phyloP scores from a whole-genome alignment of 257 asterid genomes.

The Plantago major region DNA sequence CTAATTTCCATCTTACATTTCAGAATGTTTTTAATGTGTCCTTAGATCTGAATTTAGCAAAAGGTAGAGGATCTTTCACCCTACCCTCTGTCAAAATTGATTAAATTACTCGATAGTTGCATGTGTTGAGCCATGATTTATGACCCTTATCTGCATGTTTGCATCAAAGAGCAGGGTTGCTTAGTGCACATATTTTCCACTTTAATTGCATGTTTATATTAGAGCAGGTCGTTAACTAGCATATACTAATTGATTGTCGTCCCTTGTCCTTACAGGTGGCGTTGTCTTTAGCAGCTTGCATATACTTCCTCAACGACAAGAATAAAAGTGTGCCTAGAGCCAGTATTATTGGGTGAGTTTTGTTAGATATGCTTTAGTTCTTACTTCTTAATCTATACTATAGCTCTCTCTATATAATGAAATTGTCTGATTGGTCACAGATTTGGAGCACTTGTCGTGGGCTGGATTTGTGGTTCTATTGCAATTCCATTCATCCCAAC shows the following conservation, averaged over 20 bases:
- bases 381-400: background rate
- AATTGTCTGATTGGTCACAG: constrained; percentile 29
- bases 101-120: background rate
- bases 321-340: constrained; percentile 82
- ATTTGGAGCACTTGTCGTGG: constrained; percentile 75
- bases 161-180: background rate
- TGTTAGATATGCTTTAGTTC: constrained; percentile 1
- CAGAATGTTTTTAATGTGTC: background rate
- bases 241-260: background rate
- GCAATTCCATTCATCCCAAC: constrained; percentile 68
- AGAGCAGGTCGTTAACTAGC: background rate
- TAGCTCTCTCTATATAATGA: constrained; percentile 17
- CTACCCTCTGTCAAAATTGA: background rate
- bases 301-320: constrained; percentile 94
- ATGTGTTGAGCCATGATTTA: too few relatives aligned
- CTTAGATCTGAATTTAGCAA: background rate
- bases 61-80: background rate
- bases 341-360: constrained; percentile 74
- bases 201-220: background rate
- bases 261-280: constrained; percentile 58
- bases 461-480: constrained; percentile 82
- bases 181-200: background rate
- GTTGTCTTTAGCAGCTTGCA: constrained; percentile 85
- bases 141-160: background rate
- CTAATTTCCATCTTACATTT: background rate